Base-by-base conservation (phyloP, 2,329 filamentous ascomycete genomes). In the Ophiostoma montium region DNA sequence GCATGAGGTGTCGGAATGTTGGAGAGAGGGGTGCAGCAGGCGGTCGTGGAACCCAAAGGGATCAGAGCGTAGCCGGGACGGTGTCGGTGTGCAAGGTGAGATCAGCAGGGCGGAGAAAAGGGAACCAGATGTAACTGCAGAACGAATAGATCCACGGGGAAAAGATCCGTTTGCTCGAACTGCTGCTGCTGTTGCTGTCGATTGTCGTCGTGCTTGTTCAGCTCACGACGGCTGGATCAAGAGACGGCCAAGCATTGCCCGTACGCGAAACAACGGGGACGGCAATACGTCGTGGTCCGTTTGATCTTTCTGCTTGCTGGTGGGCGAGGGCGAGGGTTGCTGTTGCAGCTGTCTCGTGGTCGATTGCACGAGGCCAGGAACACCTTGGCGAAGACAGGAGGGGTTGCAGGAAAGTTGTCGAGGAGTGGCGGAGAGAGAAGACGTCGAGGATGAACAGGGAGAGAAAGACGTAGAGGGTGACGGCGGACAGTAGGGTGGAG, bases 231-330 rank as follows among this genome's bases (percentile, higher is more conserved):
- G 45, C 35, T 47, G 39, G 49, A 44, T 33, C 38, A 23, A 36
- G 49, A 47, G n/a, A 45, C 49, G 49, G 45, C 39, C 38, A 32
- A 23, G 31, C 49, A 50, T 50, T 16, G 36, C 49, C 44, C 31
- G 49, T 41, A 11, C 30, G 21, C 23, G 30, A 31, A n/a, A 30
- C 38, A n/a, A 35, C 18, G 13, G 19, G 38, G 11, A 41, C 19
- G 15, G 21, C 21, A 27, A 15, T 16, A 27, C 12, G n/a, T 32
- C 10, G 41, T 27, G 15, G 21, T 21, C 27, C 36, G 15, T 43
- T n/a, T n/a, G n/a, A n/a, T n/a, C n/a, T n/a, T n/a, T n/a, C n/a
- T n/a, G n/a, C n/a, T n/a, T n/a, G n/a, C n/a, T n/a, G n/a, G n/a
- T n/a, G n/a, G n/a, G n/a, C n/a, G n/a, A n/a, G n/a, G n/a, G n/a